Evolutionary conservation across 2,329 filamentous ascomycete species (phyloP).

Genomic region (Trichoderma sp.): DNA sequence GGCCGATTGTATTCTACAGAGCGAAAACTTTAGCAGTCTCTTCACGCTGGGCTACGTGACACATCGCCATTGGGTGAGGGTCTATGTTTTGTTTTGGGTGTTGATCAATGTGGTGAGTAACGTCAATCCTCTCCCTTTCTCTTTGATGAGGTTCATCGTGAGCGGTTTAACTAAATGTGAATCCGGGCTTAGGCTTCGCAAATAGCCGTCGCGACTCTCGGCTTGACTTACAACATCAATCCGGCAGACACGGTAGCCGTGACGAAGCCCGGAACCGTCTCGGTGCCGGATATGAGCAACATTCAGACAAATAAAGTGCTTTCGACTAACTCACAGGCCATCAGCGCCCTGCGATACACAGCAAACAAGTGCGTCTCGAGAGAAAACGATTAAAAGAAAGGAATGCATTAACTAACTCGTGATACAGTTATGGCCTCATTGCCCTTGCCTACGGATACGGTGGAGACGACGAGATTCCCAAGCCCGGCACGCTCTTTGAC

Average conservation of each 20-base stretch:
- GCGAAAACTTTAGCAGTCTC: conserved; percentile 28
- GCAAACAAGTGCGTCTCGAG: conserved; percentile 38
- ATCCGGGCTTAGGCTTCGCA: conserved; percentile 38
- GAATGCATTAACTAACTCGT: not conserved
- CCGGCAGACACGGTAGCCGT: conserved; percentile 35
- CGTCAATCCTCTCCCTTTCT: not conserved
- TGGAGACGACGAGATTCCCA: conserved; percentile 26
- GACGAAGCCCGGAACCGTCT: conserved; percentile 35
- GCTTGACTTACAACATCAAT: conserved; percentile 44
- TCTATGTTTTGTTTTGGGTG: conserved; percentile 27
- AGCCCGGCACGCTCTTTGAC: conserved; percentile 33
- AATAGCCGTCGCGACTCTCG: conserved; percentile 42
- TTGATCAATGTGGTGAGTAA: conserved; percentile 27
- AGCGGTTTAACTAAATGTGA: not conserved
- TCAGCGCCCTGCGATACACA: conserved; percentile 40
- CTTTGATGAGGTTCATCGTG: not conserved
- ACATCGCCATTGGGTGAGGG: conserved; percentile 21
- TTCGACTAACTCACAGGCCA: conserved; percentile 23
- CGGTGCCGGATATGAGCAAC: conserved; percentile 37
- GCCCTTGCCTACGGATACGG: conserved; percentile 32
- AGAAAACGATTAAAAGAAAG: not conserved
- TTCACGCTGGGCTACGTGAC: conserved; percentile 24
- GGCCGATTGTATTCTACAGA: conserved; percentile 27
- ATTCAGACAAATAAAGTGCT: conserved; percentile 36
- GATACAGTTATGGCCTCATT: conserved; percentile 39